Conservation (phyloP, 2,329 filamentous ascomycete species). For the Cladosporium sp. region DNA sequence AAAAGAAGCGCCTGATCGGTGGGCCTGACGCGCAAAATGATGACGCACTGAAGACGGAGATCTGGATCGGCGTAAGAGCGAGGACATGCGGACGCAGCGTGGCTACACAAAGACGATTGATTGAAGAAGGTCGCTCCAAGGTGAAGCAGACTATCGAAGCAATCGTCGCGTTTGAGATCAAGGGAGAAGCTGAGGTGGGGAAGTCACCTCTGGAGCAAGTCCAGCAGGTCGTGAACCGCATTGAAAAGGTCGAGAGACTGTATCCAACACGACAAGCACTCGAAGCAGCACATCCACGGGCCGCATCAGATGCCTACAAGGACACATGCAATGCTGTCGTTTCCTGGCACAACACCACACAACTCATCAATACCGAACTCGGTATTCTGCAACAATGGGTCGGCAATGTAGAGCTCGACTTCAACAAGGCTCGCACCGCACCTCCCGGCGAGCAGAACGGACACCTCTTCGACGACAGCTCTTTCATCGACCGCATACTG, state of each 20-base stretch:
- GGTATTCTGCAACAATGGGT: constrained; percentile 93
- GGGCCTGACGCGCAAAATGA: constrained; percentile 72
- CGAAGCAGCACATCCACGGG: constrained; percentile 71
- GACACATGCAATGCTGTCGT: constrained; percentile 87
- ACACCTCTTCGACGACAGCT: constrained; percentile 82
- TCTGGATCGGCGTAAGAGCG: constrained; percentile 87
- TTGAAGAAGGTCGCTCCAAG: constrained; percentile 77
- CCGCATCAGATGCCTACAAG: constrained; percentile 72
- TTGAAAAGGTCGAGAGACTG: constrained; percentile 81
- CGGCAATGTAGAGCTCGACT: constrained; percentile 92
- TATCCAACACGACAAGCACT: constrained; percentile 81
- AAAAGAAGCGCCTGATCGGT: constrained; percentile 92
- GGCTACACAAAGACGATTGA: constrained; percentile 78
- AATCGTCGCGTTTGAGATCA: constrained; percentile 90
- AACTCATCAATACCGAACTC: constrained; percentile 93
- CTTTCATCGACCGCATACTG: constrained; percentile 89
- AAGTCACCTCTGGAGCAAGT: constrained; percentile 88
- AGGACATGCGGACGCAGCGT: constrained; percentile 81
- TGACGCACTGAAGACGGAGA: constrained; percentile 65
- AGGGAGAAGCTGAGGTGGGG: constrained; percentile 87
- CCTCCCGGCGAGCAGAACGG: constrained; percentile 62
- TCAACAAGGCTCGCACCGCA: constrained; percentile 70
- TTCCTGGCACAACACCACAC: constrained; percentile 95
- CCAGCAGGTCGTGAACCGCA: constrained; percentile 82
- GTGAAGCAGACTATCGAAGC: constrained; percentile 78